Base-by-base conservation (phyloP, 2,329 filamentous ascomycete genomes). In the Alternaria hordeiaustralica region DNA sequence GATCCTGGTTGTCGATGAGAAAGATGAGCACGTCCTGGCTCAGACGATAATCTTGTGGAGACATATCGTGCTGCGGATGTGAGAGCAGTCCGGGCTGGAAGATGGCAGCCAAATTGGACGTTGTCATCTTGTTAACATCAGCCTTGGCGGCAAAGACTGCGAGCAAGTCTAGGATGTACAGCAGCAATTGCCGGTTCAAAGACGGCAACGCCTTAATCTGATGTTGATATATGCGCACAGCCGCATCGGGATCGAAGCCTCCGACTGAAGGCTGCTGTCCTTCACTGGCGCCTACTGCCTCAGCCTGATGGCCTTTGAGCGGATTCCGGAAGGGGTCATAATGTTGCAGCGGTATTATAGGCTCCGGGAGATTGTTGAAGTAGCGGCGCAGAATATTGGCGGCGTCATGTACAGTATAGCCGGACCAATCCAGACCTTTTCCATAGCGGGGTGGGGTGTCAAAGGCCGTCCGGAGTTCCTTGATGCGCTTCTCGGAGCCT, bases 21-120 rank as follows among this genome's bases (percentile, higher is more conserved):
- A 99, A 99, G 55, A 99, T 97, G 67, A 99, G 87, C 20, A 99
- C 95, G 74, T 96, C 95, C 84, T 99, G 96, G 77, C 96, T 98
- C 6, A 99, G 84, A 30, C 93, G 90, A 78, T 99, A 99, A 76
- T 98, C 95, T 61, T 92, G 88, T 0, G 96, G 96, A 1, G 93
- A 90, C 95, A 99, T 98, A 75, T 97, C 94, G 79, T 99, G 96
- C 63, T 88, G 85, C 1, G 96, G 96, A 78, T 99, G 96, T 3
- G 94, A 97, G 13, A 99, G 87, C 83, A 99, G 92, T 59, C 96
- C 96, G 0, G 96, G 96, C 78, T 99, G 96, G 79, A 99, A 99
- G 75, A 99, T 99, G 60, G 96, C 95, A 10, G 96, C 93, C 49
- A 99, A 83, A 77, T 99, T 99, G 72, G 92, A 90, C 5, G 95